These are phyloP conservation scores for Colletotrichum nymphaeae DNA, from an alignment of 2,329 filamentous ascomycete species.

Conservation along the genomic window DNA sequence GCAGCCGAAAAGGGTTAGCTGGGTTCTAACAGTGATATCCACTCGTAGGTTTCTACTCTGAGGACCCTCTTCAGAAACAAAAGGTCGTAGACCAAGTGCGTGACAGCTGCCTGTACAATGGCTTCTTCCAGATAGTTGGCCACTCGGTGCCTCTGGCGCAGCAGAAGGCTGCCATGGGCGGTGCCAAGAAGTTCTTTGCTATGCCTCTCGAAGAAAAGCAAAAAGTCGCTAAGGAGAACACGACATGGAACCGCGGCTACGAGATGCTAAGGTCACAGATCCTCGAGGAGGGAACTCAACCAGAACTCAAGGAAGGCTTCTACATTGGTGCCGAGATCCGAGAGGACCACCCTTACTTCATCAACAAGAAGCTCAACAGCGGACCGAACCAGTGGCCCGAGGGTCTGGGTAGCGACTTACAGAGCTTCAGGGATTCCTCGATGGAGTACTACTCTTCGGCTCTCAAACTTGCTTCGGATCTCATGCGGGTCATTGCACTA, in stretches of 20 bases:
- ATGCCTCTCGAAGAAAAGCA: constrained; percentile 55
- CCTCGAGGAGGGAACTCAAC: constrained; percentile 54
- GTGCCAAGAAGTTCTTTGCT: constrained; percentile 58
- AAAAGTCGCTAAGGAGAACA: constrained; percentile 49
- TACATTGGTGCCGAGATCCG: constrained; percentile 55
- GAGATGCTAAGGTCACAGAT: constrained; percentile 59
- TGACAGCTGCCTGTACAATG: constrained; percentile 56
- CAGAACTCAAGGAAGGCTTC: constrained; percentile 60
- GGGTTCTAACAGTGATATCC: not conserved
- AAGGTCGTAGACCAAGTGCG: constrained; percentile 50
- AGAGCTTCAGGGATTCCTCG: constrained; percentile 49
- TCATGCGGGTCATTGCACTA: constrained; percentile 55
- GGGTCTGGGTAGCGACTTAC: constrained; percentile 42
- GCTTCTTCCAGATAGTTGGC: constrained; percentile 65
- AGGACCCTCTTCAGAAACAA: constrained; percentile 40
- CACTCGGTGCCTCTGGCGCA: constrained; percentile 55
- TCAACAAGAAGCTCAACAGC: constrained; percentile 51
- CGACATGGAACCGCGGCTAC: constrained; percentile 60
- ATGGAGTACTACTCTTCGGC: constrained; percentile 54
- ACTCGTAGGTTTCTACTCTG: constrained; percentile 37
- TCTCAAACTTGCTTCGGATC: constrained; percentile 50
- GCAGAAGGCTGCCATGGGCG: constrained; percentile 53
- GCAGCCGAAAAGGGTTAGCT: no score
- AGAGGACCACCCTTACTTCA: constrained; percentile 52
- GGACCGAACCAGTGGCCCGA: constrained; percentile 58